phyloP scores from a whole-genome alignment of 768 basidiomycete species.

The Hydnomerulius pinastri region DNA sequence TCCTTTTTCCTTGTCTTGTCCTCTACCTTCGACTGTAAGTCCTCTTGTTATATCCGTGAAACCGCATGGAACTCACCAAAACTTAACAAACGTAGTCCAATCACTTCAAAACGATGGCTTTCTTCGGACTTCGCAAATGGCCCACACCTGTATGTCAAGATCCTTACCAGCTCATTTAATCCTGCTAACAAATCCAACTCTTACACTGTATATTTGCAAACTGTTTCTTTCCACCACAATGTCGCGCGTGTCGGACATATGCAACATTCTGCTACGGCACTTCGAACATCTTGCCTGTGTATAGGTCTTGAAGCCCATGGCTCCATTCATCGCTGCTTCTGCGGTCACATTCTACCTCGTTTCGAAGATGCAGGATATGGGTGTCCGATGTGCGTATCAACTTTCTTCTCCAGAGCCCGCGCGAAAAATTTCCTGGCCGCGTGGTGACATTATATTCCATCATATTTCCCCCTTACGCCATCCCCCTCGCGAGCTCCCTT shows the following conservation, averaged over 20 bases:
- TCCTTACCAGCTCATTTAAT: neutral
- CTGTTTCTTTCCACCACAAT: conserved; percentile 2
- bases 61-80: neutral
- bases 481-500: neutral
- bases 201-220: too few species aligned
- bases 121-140: conserved; percentile 82
- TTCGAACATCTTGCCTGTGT: conserved; percentile 12
- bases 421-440: neutral
- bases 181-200: too few species aligned
- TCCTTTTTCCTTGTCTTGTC: neutral
- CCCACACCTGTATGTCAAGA: conserved; percentile 64
- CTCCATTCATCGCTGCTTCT: conserved; percentile 77
- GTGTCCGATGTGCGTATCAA: conserved; percentile 64
- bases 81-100: neutral
- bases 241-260: neutral
- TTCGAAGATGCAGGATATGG: conserved; percentile 64
- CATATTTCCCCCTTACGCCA: neutral
- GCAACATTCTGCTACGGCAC: neutral
- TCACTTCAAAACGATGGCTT: conserved; percentile 60
- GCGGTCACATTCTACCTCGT: conserved; percentile 68
- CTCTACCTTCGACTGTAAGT: conserved; percentile 1
- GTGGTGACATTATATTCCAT: neutral
- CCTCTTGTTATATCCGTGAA: neutral
- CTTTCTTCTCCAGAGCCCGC: neutral
- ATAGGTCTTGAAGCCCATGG: conserved; percentile 73